phyloP scores from a whole-genome alignment of 2,329 filamentous ascomycete genomes.

The Aureobasidium sp. region DNA sequence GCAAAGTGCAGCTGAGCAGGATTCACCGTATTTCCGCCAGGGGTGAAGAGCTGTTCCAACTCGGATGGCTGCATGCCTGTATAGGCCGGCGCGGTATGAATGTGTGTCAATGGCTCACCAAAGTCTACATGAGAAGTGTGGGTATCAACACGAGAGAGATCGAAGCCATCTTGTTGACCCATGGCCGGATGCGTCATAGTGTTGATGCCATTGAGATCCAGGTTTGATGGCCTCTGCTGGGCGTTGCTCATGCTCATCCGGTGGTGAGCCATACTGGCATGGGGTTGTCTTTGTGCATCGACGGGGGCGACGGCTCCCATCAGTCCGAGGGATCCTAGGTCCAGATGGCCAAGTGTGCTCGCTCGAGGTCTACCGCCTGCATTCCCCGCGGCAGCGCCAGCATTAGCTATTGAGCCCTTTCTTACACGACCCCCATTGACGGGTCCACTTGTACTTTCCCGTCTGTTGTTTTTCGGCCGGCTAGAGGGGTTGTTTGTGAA shows the following conservation, averaged over 20 bases:
- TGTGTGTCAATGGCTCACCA: slow-evolving; percentile 55
- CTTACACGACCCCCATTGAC: slow-evolving; percentile 67
- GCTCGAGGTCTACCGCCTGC: slow-evolving; percentile 66
- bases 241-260: slow-evolving; percentile 59
- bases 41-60: slow-evolving; percentile 63
- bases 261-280: slow-evolving; percentile 8
- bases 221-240: slow-evolving; percentile 45
- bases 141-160: slow-evolving; percentile 55
- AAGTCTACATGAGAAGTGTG: slow-evolving; percentile 53
- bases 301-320: slow-evolving; percentile 21
- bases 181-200: slow-evolving; percentile 39
- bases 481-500: slow-evolving; percentile 84
- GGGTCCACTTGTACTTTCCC: slow-evolving; percentile 76
- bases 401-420: slow-evolving; percentile 80
- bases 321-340: slow-evolving; percentile 61
- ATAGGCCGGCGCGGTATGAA: slow-evolving; percentile 72
- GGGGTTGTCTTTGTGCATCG: background rate
- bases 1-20: slow-evolving; percentile 72
- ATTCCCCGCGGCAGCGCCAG: slow-evolving; percentile 35
- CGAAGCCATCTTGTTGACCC: slow-evolving; percentile 3
- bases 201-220: slow-evolving; percentile 68
- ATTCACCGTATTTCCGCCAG: slow-evolving; percentile 52
- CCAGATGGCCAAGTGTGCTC: slow-evolving; percentile 94
- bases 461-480: slow-evolving; percentile 70
- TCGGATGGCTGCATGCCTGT: slow-evolving; percentile 65